A percentile compares a stretch with the other conserved stretches of the same genome.
Evolutionary conservation across 805 yeast genomes (phyloP).

Genomic region (Yarrowia sp.): DNA sequence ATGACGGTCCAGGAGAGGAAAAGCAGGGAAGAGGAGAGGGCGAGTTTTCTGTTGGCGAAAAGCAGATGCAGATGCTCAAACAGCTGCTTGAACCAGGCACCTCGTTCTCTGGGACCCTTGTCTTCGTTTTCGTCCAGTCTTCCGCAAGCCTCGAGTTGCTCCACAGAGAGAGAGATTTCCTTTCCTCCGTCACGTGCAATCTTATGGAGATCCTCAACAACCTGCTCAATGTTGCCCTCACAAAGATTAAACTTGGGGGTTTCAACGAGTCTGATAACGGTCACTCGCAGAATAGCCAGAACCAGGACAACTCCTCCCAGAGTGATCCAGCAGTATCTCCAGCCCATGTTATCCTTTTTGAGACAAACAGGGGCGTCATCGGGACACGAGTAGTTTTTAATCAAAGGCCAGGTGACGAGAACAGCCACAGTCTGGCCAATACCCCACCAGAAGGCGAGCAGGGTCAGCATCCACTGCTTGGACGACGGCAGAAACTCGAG

Average conservation of each 20-base stretch:
- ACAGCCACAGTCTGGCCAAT: constrained; percentile 64
- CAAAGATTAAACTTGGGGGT: constrained; percentile 64
- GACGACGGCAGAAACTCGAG: constrained; percentile 61
- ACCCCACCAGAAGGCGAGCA: constrained; percentile 68
- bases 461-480: constrained; percentile 60
- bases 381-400: constrained; percentile 59
- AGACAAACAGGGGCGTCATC: constrained; percentile 54
- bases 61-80: constrained; percentile 53
- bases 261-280: constrained; percentile 57
- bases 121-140: constrained; percentile 44
- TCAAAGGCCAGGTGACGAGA: constrained; percentile 62
- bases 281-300: constrained; percentile 58
- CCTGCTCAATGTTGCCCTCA: constrained; percentile 60
- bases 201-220: constrained; percentile 55
- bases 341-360: constrained; percentile 60
- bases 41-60: constrained; percentile 57
- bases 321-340: constrained; percentile 65
- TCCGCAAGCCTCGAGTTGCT: constrained; percentile 58
- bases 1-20: constrained; percentile 62
- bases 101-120: not conserved
- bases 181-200: constrained; percentile 59
- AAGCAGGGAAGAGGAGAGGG: constrained; percentile 56
- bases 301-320: constrained; percentile 61
- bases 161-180: constrained; percentile 55
- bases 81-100: constrained; percentile 40